Percentiles rank a stretch among this genome's conserved stretches.
Conservation (phyloP, 768 basidiomycete genomes). For the Pisolithus marmoratus region DNA sequence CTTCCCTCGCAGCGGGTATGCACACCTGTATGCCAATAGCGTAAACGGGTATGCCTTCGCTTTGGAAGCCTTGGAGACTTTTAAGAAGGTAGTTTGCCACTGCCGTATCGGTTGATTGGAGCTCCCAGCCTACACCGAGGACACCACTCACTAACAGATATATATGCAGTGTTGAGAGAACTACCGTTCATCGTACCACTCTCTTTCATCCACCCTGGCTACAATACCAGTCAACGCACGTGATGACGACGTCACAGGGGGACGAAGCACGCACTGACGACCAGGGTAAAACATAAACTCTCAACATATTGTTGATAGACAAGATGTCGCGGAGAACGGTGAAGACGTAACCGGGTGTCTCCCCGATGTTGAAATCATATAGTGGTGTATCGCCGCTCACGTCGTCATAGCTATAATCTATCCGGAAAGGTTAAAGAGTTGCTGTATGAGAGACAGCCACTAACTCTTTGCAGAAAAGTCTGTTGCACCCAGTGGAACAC, state of each 20-base stretch:
- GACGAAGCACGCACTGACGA: slow-evolving; percentile 50
- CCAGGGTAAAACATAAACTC: slow-evolving; percentile 65
- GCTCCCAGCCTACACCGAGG: neutral
- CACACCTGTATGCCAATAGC: slow-evolving; percentile 54
- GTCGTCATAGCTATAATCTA: slow-evolving; percentile 65
- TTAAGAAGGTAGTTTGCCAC: slow-evolving; percentile 73
- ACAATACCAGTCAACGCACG: neutral
- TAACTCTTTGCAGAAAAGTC: slow-evolving; percentile 61
- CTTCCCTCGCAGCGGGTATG: neutral
- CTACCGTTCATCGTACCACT: slow-evolving; percentile 64
- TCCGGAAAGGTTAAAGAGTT: neutral
- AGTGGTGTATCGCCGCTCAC: slow-evolving; percentile 56
- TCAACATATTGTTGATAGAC: slow-evolving; percentile 46
- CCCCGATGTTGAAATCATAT: slow-evolving; percentile 48
- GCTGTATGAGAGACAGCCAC: slow-evolving; percentile 6
- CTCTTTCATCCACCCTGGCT: slow-evolving; percentile 79
- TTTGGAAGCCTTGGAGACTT: slow-evolving; percentile 61
- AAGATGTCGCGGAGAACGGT: slow-evolving; percentile 59
- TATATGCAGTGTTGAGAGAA: slow-evolving; percentile 44
- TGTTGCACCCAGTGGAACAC: slow-evolving; percentile 66
- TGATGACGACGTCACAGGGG: neutral
- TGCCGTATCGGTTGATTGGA: slow-evolving; percentile 21
- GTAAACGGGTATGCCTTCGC: slow-evolving; percentile 53
- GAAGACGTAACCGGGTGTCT: slow-evolving; percentile 58
- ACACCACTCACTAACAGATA: slow-evolving; percentile 40